A percentile compares a stretch with the other conserved stretches of the same genome.
phyloP scores from a whole-genome alignment of 2,329 filamentous ascomycete species.

The Apiospora malaysiana region DNA sequence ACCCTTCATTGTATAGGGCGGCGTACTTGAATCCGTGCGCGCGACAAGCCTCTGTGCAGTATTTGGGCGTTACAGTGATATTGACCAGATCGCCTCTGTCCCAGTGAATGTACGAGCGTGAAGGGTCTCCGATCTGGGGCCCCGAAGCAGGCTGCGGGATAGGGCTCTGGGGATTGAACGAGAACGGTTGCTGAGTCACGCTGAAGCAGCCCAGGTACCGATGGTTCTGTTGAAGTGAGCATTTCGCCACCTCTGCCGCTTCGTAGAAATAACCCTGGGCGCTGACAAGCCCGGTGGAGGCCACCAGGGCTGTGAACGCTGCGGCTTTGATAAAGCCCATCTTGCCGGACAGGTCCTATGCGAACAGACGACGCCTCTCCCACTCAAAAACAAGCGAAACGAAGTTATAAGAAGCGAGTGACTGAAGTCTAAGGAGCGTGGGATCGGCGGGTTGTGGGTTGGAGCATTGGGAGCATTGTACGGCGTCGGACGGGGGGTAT shows the following conservation, averaged over 20 bases:
- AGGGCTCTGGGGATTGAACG: neutral
- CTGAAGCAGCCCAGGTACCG: neutral
- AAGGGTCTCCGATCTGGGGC: neutral
- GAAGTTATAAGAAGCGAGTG: slow-evolving; percentile 19
- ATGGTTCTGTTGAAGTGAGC: slow-evolving; percentile 22
- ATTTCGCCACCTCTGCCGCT: slow-evolving; percentile 13
- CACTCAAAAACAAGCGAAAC: slow-evolving; percentile 4
- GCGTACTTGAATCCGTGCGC: slow-evolving; percentile 36
- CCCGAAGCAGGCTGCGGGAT: neutral
- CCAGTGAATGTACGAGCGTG: neutral
- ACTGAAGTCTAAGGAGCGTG: neutral
- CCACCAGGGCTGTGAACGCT: slow-evolving; percentile 30
- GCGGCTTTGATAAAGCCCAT: slow-evolving; percentile 33
- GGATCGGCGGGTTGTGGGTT: slow-evolving; percentile 18
- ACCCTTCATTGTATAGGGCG: slow-evolving; percentile 30
- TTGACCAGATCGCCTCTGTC: neutral
- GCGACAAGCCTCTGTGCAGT: slow-evolving; percentile 35
- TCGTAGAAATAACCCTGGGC: slow-evolving; percentile 30
- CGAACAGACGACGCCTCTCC: neutral
- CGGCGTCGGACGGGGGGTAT: slow-evolving; percentile 25
- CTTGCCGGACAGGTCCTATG: slow-evolving; percentile 22
- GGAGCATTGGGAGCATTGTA: neutral
- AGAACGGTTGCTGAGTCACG: neutral
- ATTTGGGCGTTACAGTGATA: slow-evolving; percentile 34
- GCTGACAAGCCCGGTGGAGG: slow-evolving; percentile 28